phyloP scores from a whole-genome alignment of 768 basidiomycete genomes.

The Termitomyces titanicus region DNA sequence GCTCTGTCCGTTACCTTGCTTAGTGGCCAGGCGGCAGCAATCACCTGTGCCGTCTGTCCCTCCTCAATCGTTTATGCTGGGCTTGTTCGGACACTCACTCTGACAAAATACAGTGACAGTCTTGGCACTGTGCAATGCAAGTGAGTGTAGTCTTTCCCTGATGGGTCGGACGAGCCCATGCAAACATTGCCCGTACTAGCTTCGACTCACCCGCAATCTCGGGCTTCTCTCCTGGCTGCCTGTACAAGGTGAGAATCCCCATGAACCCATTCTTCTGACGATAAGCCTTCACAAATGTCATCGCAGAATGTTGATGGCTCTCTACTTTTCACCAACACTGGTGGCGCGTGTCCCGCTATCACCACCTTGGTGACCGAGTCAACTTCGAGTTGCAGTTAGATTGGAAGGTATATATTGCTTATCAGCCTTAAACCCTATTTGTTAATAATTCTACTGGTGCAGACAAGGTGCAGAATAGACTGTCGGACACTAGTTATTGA shows the following conservation, averaged over 20 bases:
- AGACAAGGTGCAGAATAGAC: no score
- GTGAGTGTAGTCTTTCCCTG: background rate
- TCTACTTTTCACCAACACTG: slow-evolving; percentile 12
- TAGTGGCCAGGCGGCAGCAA: background rate
- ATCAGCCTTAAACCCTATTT: background rate
- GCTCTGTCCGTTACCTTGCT: slow-evolving; percentile 2
- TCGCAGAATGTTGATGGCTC: slow-evolving; percentile 6
- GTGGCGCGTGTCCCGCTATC: slow-evolving; percentile 9
- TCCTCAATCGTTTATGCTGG: slow-evolving; percentile 7
- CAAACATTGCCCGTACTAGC: background rate
- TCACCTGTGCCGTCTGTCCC: slow-evolving; percentile 11
- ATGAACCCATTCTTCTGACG: background rate
- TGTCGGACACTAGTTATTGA: background rate
- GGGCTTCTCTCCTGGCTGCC: slow-evolving; percentile 4
- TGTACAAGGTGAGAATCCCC: background rate
- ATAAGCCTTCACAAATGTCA: background rate
- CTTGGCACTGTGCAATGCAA: slow-evolving; percentile 9
- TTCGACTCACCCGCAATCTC: slow-evolving; percentile 5
- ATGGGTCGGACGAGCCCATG: background rate
- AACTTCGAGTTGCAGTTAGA: background rate
- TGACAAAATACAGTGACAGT: slow-evolving; percentile 5
- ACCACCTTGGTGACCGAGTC: background rate
- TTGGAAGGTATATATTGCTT: background rate
- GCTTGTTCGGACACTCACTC: slow-evolving; percentile 7
- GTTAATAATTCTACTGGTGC: background rate